These are phyloP conservation scores for Chlamydomonas incerta DNA, from an alignment of 139 green algal species.

Conservation along the genomic window DNA sequence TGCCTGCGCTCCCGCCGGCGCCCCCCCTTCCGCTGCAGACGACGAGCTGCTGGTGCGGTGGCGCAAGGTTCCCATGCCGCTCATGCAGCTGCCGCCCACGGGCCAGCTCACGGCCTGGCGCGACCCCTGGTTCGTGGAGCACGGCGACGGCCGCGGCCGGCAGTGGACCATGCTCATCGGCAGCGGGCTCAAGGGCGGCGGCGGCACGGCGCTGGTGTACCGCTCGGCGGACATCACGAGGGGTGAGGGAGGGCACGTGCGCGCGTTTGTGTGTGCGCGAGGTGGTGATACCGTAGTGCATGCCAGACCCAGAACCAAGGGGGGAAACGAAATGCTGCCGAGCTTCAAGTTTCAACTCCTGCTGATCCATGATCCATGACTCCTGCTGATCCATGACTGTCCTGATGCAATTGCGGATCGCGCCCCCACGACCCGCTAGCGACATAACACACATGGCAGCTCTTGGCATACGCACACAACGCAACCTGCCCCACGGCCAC, in stretches of 20 bases:
- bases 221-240: constrained; percentile 35
- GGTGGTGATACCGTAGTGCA: no score
- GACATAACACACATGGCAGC: no score
- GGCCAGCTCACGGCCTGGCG: constrained; percentile 51
- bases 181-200: constrained; percentile 56
- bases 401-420: no score
- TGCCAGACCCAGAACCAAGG: no score
- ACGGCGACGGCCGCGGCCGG: constrained; percentile 7
- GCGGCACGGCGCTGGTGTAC: constrained; percentile 69
- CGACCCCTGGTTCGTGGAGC: constrained; percentile 55
- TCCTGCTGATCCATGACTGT: no score
- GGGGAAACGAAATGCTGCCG: no score
- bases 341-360: no score
- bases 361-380: no score
- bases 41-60: constrained; percentile 49
- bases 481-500: background rate
- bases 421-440: no score
- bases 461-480: background rate
- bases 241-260: background rate
- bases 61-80: constrained; percentile 51
- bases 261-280: no score
- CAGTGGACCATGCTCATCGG: constrained; percentile 63
- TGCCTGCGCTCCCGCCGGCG: no score
- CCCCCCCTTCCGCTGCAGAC: constrained; percentile 12
- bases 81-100: constrained; percentile 49